A percentile compares a stretch with the other conserved stretches of the same genome.
Conservation (phyloP, 2,329 filamentous ascomycete genomes). For the Alternaria metachromatica region DNA sequence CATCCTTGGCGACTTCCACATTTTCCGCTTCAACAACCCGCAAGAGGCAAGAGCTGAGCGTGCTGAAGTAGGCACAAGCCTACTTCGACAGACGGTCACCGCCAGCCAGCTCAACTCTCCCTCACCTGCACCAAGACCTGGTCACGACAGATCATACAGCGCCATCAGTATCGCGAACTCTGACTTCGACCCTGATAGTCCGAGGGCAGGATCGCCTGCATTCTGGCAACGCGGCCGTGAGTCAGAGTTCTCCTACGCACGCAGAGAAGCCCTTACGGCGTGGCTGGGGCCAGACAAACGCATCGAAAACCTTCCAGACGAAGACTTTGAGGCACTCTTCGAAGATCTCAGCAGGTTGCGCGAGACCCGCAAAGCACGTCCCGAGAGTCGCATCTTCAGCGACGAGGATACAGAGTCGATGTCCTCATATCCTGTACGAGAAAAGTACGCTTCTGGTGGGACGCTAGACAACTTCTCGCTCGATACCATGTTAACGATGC, state of each 20-base stretch:
- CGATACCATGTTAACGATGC: slow-evolving; percentile 92
- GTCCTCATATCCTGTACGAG: slow-evolving; percentile 83
- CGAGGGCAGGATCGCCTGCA: slow-evolving; percentile 80
- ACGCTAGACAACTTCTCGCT: slow-evolving; percentile 96
- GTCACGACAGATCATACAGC: slow-evolving; percentile 73
- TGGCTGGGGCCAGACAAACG: slow-evolving; percentile 91
- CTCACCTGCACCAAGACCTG: slow-evolving; percentile 65
- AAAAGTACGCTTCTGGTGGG: slow-evolving; percentile 95
- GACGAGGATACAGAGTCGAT: slow-evolving; percentile 88
- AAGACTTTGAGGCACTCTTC: slow-evolving; percentile 90
- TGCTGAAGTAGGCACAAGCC: slow-evolving; percentile 76
- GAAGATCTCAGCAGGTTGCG: slow-evolving; percentile 91
- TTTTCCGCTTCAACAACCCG: slow-evolving; percentile 97
- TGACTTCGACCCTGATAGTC: slow-evolving; percentile 74
- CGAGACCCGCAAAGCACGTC: slow-evolving; percentile 77
- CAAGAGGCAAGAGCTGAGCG: slow-evolving; percentile 93
- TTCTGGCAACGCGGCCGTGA: slow-evolving; percentile 73
- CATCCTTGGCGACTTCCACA: slow-evolving; percentile 97
- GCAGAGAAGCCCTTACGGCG: slow-evolving; percentile 89
- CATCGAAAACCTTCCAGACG: slow-evolving; percentile 86
- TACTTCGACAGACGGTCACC: slow-evolving; percentile 81
- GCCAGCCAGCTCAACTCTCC: slow-evolving; percentile 70
- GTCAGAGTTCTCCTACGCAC: slow-evolving; percentile 92
- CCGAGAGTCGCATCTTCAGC: slow-evolving; percentile 61
- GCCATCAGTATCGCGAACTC: slow-evolving; percentile 77